A percentile compares a stretch with the other conserved stretches of the same genome.
These are phyloP conservation scores for Colletotrichum paranaense DNA, from an alignment of 2,329 filamentous ascomycete genomes.

Conservation along the genomic window DNA sequence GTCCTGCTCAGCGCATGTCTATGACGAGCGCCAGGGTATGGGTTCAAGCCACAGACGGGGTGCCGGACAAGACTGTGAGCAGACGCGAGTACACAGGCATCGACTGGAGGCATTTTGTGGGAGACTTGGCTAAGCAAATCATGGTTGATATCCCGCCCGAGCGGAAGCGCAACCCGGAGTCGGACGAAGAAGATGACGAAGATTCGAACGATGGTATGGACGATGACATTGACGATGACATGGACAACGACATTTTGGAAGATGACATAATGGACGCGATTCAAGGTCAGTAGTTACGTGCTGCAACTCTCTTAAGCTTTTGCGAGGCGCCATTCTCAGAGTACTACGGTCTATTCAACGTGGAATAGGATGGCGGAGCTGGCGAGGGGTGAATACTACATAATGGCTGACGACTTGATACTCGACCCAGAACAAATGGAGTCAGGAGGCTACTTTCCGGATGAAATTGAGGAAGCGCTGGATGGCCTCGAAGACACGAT, in stretches of 20 bases:
- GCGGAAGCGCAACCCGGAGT: neutral
- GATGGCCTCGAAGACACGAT: constrained; percentile 19
- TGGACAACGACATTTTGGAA: constrained; percentile 16
- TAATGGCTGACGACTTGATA: constrained; percentile 3
- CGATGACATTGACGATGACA: neutral
- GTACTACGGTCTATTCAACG: neutral
- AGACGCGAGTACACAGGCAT: constrained; percentile 45
- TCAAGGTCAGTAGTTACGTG: constrained; percentile 2
- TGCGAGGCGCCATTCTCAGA: neutral
- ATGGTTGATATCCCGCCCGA: constrained; percentile 32
- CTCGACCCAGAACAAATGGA: constrained; percentile 9
- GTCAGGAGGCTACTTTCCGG: constrained; percentile 19
- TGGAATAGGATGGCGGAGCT: neutral
- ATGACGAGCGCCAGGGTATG: neutral
- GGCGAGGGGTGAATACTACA: constrained; percentile 4
- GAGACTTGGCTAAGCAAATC: constrained; percentile 39
- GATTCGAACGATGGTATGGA: neutral
- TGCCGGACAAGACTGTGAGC: neutral
- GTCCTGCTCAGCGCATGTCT: constrained; percentile 39
- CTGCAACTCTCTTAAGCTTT: neutral
- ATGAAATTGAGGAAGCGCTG: constrained; percentile 1
- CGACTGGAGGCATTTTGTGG: constrained; percentile 49
- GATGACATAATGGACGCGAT: constrained; percentile 18
- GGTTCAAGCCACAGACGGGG: constrained; percentile 1
- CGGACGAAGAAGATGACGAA: constrained; percentile 10